These are phyloP conservation scores for Sclerotinia subarctica DNA, from an alignment of 2,329 filamentous ascomycete genomes.

Conservation along the genomic window DNA sequence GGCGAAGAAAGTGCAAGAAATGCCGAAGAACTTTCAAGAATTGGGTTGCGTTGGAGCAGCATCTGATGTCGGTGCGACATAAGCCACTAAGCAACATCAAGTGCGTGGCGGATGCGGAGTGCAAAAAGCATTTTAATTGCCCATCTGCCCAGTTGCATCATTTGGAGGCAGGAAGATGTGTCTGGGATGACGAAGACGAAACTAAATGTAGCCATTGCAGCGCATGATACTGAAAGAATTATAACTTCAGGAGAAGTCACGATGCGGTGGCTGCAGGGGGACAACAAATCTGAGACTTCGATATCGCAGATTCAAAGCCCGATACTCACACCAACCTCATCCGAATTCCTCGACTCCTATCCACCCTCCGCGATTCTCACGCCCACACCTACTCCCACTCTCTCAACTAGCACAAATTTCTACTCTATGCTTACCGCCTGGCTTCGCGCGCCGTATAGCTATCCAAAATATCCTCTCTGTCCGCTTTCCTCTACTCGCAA, in stretches of 20 bases:
- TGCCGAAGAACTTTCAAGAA: conserved; percentile 26
- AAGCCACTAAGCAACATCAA: neutral
- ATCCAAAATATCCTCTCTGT: conserved; percentile 20
- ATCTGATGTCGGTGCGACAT: conserved; percentile 24
- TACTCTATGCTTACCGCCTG: conserved; percentile 15
- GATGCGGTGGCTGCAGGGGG: conserved; percentile 14
- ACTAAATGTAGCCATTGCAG: neutral
- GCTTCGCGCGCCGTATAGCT: conserved; percentile 14
- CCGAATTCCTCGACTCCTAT: conserved; percentile 24
- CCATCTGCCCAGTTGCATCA: neutral
- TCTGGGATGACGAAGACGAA: neutral
- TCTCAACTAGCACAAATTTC: conserved; percentile 19
- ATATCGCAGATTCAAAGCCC: conserved; percentile 23
- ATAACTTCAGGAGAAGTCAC: conserved; percentile 3
- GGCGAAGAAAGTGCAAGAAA: conserved; percentile 9
- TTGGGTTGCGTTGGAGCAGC: conserved; percentile 15
- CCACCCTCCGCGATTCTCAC: conserved; percentile 21
- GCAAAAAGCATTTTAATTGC: neutral
- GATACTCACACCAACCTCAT: conserved; percentile 23
- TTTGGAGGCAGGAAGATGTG: neutral
- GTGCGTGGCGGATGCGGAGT: neutral
- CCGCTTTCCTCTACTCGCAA: conserved; percentile 18
- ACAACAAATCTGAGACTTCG: conserved; percentile 21
- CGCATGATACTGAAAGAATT: neutral
- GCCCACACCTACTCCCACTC: conserved; percentile 20